Base-by-base conservation (phyloP, 768 basidiomycete species). In the Lactarius tabidus region DNA sequence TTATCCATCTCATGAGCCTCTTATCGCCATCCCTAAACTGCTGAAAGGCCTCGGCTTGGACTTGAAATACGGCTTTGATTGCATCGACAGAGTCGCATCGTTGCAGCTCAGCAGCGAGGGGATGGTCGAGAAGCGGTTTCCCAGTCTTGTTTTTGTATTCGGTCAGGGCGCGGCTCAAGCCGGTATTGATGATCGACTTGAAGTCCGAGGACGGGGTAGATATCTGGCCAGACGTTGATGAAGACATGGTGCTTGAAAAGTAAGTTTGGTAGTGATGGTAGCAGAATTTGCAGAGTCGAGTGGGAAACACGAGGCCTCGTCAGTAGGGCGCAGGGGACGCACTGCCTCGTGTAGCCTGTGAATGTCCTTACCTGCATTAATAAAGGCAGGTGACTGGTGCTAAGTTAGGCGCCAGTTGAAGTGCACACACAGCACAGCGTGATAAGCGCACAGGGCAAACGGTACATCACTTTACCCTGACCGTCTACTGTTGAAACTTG, bases 141-240 rank as follows among this genome's bases (percentile, higher is more conserved):
- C 58, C 43, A 28, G 64, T 65, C 33, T 28, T 41, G 15, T 43
- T 55, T 9, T 54, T 39, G n/a, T 60, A 65, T 8, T 8, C 23
- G 0, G 33, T 45, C 26, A 65, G 29, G 41, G 64, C 64, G 5
- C 8, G 17, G 0, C 41, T 35, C 26, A 65, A 39, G 43, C 59
- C 64, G 6, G 35, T 33, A 48, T 60, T 28, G 17, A 65, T 26
- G 17, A 63, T 6, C 0, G 51, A 54, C 10, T 64, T 57, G 23
- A 64, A 59, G 31, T 54, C 14, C 5, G 52, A 33, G 6, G 63
- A 58, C 2, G 62, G 20, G n/a, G 52, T 35, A n/a, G 48, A 0
- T 3, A 20, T 28, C 17, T n/a, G 41, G 20, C 38, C 14, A 3
- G 38, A 14, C 1, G 43, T 8, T 7, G n/a, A 20, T 9, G 3